Conservation (phyloP, 371 early-diverging fungal genomes). For the Rhizopus delemar region DNA sequence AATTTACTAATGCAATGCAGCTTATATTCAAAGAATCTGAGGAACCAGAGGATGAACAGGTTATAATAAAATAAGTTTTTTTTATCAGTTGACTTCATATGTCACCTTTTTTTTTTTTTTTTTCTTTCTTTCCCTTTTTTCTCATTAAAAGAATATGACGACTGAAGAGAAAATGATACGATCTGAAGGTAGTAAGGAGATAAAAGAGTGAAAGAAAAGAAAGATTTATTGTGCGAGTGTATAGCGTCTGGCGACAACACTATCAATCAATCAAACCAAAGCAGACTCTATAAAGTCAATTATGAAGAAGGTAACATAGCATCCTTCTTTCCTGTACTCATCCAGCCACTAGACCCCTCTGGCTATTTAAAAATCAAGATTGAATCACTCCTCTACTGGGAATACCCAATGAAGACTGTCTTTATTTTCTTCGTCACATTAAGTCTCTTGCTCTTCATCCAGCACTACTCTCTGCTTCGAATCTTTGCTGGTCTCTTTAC, state of each 20-base stretch:
- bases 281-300: conserved; percentile 33
- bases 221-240: too few relatives aligned
- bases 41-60: conserved; percentile 35
- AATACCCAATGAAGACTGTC: conserved; percentile 51
- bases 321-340: not conserved
- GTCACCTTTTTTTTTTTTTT: conserved; percentile 6
- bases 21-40: conserved; percentile 56
- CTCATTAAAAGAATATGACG: not conserved
- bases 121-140: conserved; percentile 7
- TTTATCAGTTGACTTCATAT: conserved; percentile 8
- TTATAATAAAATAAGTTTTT: not conserved
- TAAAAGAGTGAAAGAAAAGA: too few relatives aligned
- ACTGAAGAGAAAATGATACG: too few relatives aligned
- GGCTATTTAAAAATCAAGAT: conserved; percentile 47
- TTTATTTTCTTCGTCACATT: conserved; percentile 35
- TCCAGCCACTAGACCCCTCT: conserved; percentile 35
- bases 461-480: conserved; percentile 60
- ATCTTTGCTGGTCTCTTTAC: conserved; percentile 52
- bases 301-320: conserved; percentile 52
- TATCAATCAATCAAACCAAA: not conserved
- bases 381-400: conserved; percentile 58
- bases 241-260: not conserved
- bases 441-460: conserved; percentile 46
- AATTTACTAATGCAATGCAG: conserved; percentile 59
- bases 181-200: too few relatives aligned